Conservation (phyloP, 768 basidiomycete species). For the Tricholoma flavovirens region DNA sequence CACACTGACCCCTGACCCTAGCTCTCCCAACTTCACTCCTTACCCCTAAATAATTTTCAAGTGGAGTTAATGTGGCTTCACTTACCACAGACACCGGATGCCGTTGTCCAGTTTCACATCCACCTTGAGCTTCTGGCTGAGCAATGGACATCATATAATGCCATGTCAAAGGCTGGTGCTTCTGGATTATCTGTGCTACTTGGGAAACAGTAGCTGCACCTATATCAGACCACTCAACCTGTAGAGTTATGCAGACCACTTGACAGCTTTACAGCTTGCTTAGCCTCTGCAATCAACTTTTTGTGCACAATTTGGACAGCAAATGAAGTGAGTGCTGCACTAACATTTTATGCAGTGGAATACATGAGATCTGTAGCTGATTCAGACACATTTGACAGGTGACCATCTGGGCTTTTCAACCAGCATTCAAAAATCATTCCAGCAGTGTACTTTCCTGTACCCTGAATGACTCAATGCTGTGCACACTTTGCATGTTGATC, state of each 20-base stretch:
- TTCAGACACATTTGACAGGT: neutral
- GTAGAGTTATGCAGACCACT: slow-evolving; percentile 18
- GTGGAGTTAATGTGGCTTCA: no score
- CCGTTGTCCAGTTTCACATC: no score
- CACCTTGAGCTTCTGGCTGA: no score
- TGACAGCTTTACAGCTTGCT: slow-evolving; percentile 6
- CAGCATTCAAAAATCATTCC: neutral
- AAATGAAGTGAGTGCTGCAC: neutral
- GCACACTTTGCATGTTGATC: neutral
- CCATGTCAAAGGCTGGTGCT: no score
- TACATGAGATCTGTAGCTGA: neutral
- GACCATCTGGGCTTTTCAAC: neutral
- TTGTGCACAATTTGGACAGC: slow-evolving; percentile 2
- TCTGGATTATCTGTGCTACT: no score
- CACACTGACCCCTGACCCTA: no score
- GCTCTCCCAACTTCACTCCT: no score
- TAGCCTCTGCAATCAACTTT: slow-evolving; percentile 15
- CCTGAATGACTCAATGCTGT: neutral
- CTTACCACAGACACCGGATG: no score
- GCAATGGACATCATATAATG: no score
- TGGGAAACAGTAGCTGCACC: no score
- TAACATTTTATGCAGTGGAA: neutral
- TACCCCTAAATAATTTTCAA: no score
- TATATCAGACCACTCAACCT: neutral
- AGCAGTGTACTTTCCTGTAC: neutral